Base-by-base conservation (phyloP, 768 basidiomycete genomes). In the Pulveroboletus sp. region DNA sequence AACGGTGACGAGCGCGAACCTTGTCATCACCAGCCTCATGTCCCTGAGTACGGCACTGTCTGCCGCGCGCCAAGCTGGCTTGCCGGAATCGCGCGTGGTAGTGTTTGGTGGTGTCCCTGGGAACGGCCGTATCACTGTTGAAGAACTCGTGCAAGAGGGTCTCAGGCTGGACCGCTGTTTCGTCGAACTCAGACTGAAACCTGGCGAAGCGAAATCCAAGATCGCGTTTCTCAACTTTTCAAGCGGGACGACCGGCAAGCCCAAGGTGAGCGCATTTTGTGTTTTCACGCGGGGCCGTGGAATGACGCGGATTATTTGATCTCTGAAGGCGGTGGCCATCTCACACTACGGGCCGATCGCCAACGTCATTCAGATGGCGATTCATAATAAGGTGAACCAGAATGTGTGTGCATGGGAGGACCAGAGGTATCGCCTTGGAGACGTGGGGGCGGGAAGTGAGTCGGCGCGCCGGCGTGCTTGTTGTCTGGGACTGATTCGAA, bases 221-320 rank as follows among this genome's bases (percentile, higher is more conserved):
- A 50, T 88, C 13, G 86, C 87, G 6, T 82, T 87, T 56, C 68
- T 88, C 46, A 79, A 76, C 45, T 85, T 89, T 56, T 88, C 86
- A 1, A 86, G 85, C 53, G 86, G 86, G 8, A 89, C 86, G 20
- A 89, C 86, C 14, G 85, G 85, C 63, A 70, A 65, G 59, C 72
- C 65, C 27, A 63, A 66, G 51, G 64, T 63, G 13, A 43, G 54
- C 4, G 14, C 4, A 7, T 16, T 10, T n/a, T 20, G 27, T 29
- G 27, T 29, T 6, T 29, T 6, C 12, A 10, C 16, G 11, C 13
- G 37, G 4, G 24, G 19, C 9, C 9, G 23, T 20, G 14, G 2
- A 17, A n/a, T 40, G 6, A 12, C 12, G 27, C 27, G 6, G 27
- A 29, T 29, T 6, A 29, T 29, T 29, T 12, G 27, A 6, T 29